Percentiles rank a stretch among this genome's conserved stretches.
Conservation (phyloP, 495 filamentous ascomycete genomes). For the Bacidia gigantensis region DNA sequence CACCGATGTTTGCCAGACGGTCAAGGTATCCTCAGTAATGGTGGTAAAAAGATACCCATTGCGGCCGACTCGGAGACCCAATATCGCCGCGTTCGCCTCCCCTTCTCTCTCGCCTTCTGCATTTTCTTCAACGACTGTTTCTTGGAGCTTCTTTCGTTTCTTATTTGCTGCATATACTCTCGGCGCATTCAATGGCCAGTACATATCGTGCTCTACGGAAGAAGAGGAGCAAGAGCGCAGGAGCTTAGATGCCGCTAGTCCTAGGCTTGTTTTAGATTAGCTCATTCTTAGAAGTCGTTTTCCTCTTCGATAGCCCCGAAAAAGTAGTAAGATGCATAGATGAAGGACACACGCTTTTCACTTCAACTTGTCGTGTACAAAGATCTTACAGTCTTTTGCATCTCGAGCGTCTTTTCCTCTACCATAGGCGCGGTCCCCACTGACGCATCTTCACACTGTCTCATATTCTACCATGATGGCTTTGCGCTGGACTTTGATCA, state of each 20-base stretch:
- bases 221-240: background rate
- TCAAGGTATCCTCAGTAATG: slow-evolving; percentile 68
- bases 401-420: too few species aligned
- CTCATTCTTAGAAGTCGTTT: too few species aligned
- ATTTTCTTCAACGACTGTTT: slow-evolving; percentile 28
- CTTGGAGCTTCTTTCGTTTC: slow-evolving; percentile 27
- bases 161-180: slow-evolving; percentile 71
- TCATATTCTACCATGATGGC: too few species aligned
- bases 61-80: slow-evolving; percentile 64
- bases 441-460: too few species aligned
- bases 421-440: too few species aligned
- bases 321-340: too few species aligned
- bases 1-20: slow-evolving; percentile 93
- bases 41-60: slow-evolving; percentile 79
- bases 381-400: too few species aligned
- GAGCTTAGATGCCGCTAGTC: background rate
- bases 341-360: too few species aligned
- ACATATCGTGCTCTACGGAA: slow-evolving; percentile 50
- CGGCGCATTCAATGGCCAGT: slow-evolving; percentile 91
- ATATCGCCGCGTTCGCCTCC: slow-evolving; percentile 33
- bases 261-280: background rate
- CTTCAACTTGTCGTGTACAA: too few species aligned
- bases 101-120: slow-evolving; percentile 13
- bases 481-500: too few species aligned
- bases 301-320: too few species aligned